Evolutionary conservation across 129 eudicot genomes (phyloP).

Genomic region (Erigeron canadensis): DNA sequence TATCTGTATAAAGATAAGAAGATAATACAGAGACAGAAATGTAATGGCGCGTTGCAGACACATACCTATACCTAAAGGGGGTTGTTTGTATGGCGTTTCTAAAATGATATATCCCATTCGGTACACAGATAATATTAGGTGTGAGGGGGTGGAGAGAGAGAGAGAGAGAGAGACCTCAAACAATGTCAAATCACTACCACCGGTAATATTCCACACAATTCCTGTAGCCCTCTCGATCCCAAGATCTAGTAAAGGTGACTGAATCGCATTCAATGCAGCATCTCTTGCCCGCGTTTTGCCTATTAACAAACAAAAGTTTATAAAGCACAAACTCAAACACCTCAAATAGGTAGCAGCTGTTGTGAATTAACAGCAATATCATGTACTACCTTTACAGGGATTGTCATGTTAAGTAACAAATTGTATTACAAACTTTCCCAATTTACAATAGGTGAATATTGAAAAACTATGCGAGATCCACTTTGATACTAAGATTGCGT

Average conservation of each 20-base stretch:
- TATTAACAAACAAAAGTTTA: conserved; percentile 24
- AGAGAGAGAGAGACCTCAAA: conserved; percentile 64
- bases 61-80: not conserved
- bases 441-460: not conserved
- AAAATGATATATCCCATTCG: not conserved
- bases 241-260: conserved; percentile 87
- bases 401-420: not conserved
- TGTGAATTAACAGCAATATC: not conserved
- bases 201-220: conserved; percentile 98
- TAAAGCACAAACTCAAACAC: not conserved
- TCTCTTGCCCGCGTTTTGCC: conserved; percentile 97
- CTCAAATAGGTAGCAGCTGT: conserved; percentile 13
- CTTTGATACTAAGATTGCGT: not conserved
- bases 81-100: not conserved
- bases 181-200: conserved; percentile 81
- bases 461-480: not conserved
- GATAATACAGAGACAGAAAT: not conserved
- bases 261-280: conserved; percentile 97
- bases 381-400: not conserved
- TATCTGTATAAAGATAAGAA: not conserved
- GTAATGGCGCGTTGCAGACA: not conserved
- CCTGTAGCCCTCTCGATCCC: conserved; percentile 99
- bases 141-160: not conserved
- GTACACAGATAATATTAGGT: not conserved
- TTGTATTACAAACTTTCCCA: not conserved